phyloP scores from a whole-genome alignment of 176 grass and related monocot genomes.

The Pontederia crassipes region DNA sequence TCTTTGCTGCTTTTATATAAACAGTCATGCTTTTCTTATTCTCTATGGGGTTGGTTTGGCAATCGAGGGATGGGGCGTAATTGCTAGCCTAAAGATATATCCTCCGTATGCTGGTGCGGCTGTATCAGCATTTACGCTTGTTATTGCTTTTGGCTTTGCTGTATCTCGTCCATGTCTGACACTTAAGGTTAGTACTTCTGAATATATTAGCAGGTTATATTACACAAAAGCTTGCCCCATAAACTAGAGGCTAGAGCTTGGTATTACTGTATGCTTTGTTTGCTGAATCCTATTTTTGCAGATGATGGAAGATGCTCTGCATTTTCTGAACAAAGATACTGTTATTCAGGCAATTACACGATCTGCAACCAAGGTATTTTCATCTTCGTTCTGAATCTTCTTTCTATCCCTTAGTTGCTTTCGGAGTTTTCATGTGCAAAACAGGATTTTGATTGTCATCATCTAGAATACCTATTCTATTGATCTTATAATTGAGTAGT shows the following conservation, averaged over 20 bases:
- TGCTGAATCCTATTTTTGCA: conserved; percentile 6
- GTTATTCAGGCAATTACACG: conserved; percentile 95
- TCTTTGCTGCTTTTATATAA: conserved; percentile 16
- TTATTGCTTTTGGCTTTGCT: conserved; percentile 91
- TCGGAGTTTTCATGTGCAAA: too few species aligned
- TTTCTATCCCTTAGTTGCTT: conserved; percentile 10
- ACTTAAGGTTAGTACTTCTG: conserved; percentile 64
- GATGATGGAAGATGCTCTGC: conserved; percentile 98
- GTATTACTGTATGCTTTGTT: neutral
- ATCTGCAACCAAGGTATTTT: conserved; percentile 78
- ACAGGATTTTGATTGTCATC: too few species aligned
- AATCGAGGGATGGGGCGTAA: conserved; percentile 92
- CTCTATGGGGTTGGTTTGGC: conserved; percentile 85
- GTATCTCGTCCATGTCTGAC: conserved; percentile 83
- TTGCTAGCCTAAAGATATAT: conserved; percentile 83
- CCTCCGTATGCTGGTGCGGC: conserved; percentile 88
- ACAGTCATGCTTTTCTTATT: conserved; percentile 90
- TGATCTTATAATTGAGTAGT: too few species aligned
- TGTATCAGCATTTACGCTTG: conserved; percentile 78
- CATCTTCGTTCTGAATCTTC: conserved; percentile 8
- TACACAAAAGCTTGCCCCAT: too few species aligned
- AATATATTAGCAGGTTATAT: conserved; percentile 9
- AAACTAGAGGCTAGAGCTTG: too few species aligned
- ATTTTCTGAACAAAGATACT: conserved; percentile 95
- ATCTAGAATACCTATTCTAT: too few species aligned